Evolutionary conservation across 805 yeast genomes (phyloP), one percentile per base, ranked within the genome.

Genomic region (Starmerella ratchasimensis): DNA sequence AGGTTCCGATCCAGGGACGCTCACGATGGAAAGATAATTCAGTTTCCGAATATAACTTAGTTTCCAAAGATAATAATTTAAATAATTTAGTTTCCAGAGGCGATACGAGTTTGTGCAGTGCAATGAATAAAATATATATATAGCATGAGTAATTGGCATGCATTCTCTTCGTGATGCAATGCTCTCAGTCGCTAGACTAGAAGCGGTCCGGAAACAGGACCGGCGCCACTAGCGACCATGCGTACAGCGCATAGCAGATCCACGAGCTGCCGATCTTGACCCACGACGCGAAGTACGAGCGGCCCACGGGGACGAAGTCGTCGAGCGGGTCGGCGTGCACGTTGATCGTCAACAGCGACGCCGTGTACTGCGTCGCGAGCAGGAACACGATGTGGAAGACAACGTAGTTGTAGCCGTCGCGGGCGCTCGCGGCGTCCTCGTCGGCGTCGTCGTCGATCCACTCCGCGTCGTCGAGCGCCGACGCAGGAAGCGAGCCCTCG

Each of bases 341-440:
- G 53, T 86, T 88, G 60, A 88, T 80, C 0, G 98, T 90, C 39
- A 90, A 66, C 42, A 90, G 65, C 0, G 95, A 83, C 1, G 97
- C 95, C 30, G 86, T 84, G 72, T 93, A 93, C 58, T 88, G 97
- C 1, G 98, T 88, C 0, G 98, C 98, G 44, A 90, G 64, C 56
- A 90, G 76, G 66, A 90, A 90, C 21, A 90, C 81, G 23, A 88
- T 55, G 57, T 90, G 98, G 67, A 90, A 90, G 33, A 88, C 61
- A 5, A 49, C 36, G 28, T 51, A 52, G 37, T 50, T 48, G 47
- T 52, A 52, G 19, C 46, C 47, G 17, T 48, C 48, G 26, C 36
- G 23, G 7, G 37, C 33, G 3, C 41, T 38, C 10, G 36, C 25
- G 16, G 29, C 37, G 13, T 33, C 41, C 15, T 38, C 44, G 8